phyloP scores from a whole-genome alignment of 305 asterid species.

The Solanum hybrid region DNA sequence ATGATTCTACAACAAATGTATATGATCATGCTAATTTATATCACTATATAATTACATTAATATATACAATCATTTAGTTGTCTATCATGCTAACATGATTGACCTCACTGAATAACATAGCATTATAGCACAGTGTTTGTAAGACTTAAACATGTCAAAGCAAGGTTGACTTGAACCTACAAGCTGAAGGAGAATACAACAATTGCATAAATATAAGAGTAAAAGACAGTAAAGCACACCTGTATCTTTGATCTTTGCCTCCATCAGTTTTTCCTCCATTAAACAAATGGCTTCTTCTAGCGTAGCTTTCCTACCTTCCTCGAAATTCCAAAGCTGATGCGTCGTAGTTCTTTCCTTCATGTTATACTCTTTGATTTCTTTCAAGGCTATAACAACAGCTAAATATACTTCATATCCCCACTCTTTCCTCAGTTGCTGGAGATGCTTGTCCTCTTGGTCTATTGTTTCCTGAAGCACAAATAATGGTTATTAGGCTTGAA shows the following conservation, averaged over 20 bases:
- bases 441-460: not conserved
- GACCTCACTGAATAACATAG: too few species aligned
- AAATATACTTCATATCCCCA: constrained; percentile 1
- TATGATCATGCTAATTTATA: too few species aligned
- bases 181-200: not conserved
- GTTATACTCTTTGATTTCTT: not conserved
- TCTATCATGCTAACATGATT: too few species aligned
- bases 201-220: not conserved
- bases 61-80: too few species aligned
- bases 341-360: not conserved
- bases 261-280: not conserved
- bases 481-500: not conserved
- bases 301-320: not conserved
- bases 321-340: not conserved
- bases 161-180: not conserved
- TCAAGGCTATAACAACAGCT: not conserved
- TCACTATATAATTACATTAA: too few species aligned
- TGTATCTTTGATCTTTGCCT: constrained; percentile 4
- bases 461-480: not conserved
- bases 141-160: not conserved
- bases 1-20: too few species aligned
- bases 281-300: not conserved
- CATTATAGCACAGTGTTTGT: too few species aligned
- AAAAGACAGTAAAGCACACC: not conserved
- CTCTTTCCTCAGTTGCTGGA: not conserved